Base-by-base conservation (phyloP, 257 asterid genomes). In the Petunia axillaris region DNA sequence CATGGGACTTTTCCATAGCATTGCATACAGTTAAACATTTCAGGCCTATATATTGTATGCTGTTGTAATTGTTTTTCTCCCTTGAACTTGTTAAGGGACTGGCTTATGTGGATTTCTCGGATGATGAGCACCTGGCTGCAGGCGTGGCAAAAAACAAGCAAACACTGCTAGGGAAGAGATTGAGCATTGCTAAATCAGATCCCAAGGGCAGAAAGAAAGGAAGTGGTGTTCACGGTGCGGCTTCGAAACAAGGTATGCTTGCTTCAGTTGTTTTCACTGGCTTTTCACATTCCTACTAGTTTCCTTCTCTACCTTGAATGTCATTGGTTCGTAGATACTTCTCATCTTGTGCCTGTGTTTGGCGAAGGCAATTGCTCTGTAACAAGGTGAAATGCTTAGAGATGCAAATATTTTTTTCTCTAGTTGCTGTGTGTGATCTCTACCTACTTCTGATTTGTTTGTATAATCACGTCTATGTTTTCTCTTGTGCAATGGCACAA, bases 81-180 rank as follows among this genome's bases (percentile, higher is more conserved):
- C 40, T 84, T 64, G 70, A 77, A 54, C 65, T 3, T 82, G 77
- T 63, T 79, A 58, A 94, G 99, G 98, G 98, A 81, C 84, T 96
- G 76, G 98, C 98, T 37, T 96, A 96, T 84, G 97, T 94, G 89
- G 98, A 94, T 84, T 96, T 96, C 89, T 84, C 87, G 3, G 95
- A 96, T 62, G 94, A 94, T 77, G 86, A 87, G 74, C 98, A 92
- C 89, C 98, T 96, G 80, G 84, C 88, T 53, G 90, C 91, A 10
- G 98, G 98, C 10, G 14, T 92, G 84, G 88, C 88, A 82, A 96
- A 91, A 92, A 94, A 90, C 87, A 94, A 80, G 82, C 89, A 89
- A 62, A 86, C 40, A 39, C 81, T 92, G 71, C 82, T 88, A 38
- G 98, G 97, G 79, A 96, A 90, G 86, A 92, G 82, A 78, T 25